Evolutionary conservation across 2,329 filamentous ascomycete genomes (phyloP), one percentile per base, ranked within the genome.

Genomic region (Diaporthe aspalathi): DNA sequence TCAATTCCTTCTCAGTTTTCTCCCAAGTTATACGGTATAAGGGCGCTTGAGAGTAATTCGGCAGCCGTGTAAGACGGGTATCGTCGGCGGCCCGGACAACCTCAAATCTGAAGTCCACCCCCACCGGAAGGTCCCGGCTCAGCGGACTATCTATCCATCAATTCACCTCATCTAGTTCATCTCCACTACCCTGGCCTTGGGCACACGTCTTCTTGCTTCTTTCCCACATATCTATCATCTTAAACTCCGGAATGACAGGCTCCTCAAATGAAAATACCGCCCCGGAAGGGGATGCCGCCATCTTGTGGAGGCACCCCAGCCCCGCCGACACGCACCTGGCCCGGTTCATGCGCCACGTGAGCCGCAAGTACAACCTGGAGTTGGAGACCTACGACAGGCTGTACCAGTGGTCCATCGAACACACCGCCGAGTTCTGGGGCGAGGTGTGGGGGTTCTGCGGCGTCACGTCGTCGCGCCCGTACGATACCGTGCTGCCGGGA

Each of bases 381-480:
- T 84, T 96, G 57, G 79, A 85, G 22, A 89, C 86, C 73, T 97
- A 97, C 78, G 83, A 90, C 24, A 89, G 89, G n/a, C 87, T 98
- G 11, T 93, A 95, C 83, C 83, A 88, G 79, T 98, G 95, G 95
- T 97, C 94, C 75, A 87, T 96, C 74, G 88, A 92, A 9, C 86
- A 95, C 76, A 87, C 94, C 9, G 87, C 90, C 29, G 83, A 87
- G 1, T 97, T 98, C 80, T 98, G 95, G 95, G 90, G 88, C 63
- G 91, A 94, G 69, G 88, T 94, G 12, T 98, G 95, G 95, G 85
- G 93, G 52, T 95, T 92, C 81, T 93, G 93, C 3, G 92, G 92
- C 53, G 87, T 98, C 75, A 90, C 86, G 74, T 89, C 93, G 6
- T 92, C 92, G 29, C 85, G 84, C 76, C 81, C 84, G 9, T 95